phyloP scores from a whole-genome alignment of 2,329 filamentous ascomycete genomes.

The Alternaria triticimaculans region DNA sequence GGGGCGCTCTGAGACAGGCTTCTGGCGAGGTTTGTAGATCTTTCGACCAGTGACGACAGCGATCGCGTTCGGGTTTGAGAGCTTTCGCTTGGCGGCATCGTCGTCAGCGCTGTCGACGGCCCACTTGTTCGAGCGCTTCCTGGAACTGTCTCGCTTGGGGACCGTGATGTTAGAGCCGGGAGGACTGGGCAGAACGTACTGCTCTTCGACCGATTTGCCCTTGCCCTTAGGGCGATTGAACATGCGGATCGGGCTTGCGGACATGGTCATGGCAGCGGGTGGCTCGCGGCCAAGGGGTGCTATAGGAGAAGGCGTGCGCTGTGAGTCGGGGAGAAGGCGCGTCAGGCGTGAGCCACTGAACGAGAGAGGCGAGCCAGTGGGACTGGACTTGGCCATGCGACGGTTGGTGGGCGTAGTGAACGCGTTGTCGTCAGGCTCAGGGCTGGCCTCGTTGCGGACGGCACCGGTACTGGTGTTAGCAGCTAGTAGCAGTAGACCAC shows the following conservation, averaged over 20 bases:
- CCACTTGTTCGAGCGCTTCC: background rate
- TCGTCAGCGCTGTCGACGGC: too few relatives aligned
- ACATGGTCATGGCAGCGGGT: background rate
- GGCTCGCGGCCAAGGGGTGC: background rate
- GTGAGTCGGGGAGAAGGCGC: too few relatives aligned
- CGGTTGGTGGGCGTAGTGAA: background rate
- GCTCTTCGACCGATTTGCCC: background rate
- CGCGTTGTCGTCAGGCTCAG: background rate
- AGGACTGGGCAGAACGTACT: background rate
- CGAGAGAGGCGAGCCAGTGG: too few relatives aligned
- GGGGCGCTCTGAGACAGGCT: background rate
- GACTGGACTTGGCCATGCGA: background rate
- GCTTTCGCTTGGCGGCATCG: too few relatives aligned
- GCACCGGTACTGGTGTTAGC: background rate
- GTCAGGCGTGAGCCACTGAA: too few relatives aligned
- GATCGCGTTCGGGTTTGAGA: too few relatives aligned
- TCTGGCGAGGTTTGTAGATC: too few relatives aligned
- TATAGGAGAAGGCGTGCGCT: too few relatives aligned
- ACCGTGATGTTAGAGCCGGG: conserved; percentile 9
- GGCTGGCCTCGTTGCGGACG: background rate
- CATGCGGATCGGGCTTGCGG: background rate
- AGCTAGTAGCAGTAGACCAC: background rate
- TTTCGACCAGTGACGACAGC: too few relatives aligned
- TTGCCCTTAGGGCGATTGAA: background rate
- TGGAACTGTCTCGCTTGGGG: background rate